Evolutionary conservation across 2,329 filamentous ascomycete genomes (phyloP).

Genomic region (Colletotrichum cuscutae): DNA sequence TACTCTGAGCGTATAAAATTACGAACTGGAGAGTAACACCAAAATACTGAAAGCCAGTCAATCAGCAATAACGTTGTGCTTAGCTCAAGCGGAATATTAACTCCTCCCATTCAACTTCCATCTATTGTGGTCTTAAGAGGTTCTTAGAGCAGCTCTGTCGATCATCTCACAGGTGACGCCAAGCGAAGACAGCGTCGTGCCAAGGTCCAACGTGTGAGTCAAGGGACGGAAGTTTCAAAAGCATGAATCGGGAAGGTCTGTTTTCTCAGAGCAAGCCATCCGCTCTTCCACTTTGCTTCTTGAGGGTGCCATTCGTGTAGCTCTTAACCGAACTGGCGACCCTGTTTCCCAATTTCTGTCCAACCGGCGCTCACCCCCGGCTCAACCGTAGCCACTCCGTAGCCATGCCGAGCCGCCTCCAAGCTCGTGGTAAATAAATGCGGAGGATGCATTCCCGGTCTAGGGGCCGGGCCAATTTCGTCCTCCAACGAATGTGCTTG

Average conservation of each 20-base stretch:
- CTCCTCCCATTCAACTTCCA: too few relatives aligned
- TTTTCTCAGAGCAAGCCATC: neutral
- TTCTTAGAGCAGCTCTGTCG: neutral
- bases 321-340: slow-evolving; percentile 14
- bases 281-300: neutral
- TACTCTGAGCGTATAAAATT: neutral
- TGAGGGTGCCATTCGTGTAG: slow-evolving; percentile 17
- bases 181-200: slow-evolving; percentile 4
- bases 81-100: too few relatives aligned
- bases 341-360: neutral
- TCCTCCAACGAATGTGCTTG: slow-evolving; percentile 26
- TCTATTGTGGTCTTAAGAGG: neutral
- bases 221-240: slow-evolving; percentile 31
- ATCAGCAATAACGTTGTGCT: too few relatives aligned
- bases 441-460: slow-evolving; percentile 24
- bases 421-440: slow-evolving; percentile 20
- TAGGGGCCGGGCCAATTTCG: slow-evolving; percentile 22
- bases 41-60: neutral
- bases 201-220: slow-evolving; percentile 23
- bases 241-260: slow-evolving; percentile 24
- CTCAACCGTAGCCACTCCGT: neutral
- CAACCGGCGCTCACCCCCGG: neutral
- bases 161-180: neutral
- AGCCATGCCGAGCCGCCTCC: slow-evolving; percentile 13
- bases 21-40: neutral